Evolutionary conservation across 495 filamentous ascomycete genomes (phyloP), one percentile per base, ranked within the genome.

Genomic region (Eremomyces bilateralis): DNA sequence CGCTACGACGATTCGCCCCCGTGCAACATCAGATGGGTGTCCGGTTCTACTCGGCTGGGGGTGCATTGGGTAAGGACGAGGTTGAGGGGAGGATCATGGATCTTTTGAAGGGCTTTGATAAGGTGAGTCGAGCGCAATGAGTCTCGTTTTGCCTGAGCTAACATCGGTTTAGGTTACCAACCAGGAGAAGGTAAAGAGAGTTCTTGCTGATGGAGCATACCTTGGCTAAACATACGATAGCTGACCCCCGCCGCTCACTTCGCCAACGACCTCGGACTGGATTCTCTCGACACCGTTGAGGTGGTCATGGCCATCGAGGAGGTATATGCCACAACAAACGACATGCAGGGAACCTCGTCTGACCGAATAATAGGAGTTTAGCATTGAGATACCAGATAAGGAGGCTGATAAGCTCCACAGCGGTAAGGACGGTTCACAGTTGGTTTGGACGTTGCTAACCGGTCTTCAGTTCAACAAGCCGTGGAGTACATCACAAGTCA

Each of bases 221-320:
- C n/a, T n/a, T n/a, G n/a, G n/a, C n/a, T n/a, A 44, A 31, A 48
- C 19, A 21, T 31, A 20, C 18, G 36, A 33, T 49, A 97, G 88
- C 73, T 94, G 46, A 80, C 67, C 44, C 61, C 64, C 30, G 63
- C 58, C 28, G 76, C 88, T 20, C 80, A 94, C 69, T 97, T 97
- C 58, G 61, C 80, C 36, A 94, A 93, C 51, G 88, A 97, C 60
- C 71, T 97, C 31, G 90, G 82, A 38, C 59, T 97, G 45, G 88
- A 97, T 63, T 90, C 79, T 63, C 65, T 97, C 54, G 88, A 97
- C 54, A 93, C 84, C 33, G 88, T 97, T 35, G 88, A 97, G 66
- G 84, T 97, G 44, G 90, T 97, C 41, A 97, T 97, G 88, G 88
- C 88, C 42, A 94, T 97, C 60, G 88, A 97, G 68, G 88, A 97